Evolutionary conservation across 2,329 filamentous ascomycete genomes (phyloP).

Genomic region (Aspergillus texensis): DNA sequence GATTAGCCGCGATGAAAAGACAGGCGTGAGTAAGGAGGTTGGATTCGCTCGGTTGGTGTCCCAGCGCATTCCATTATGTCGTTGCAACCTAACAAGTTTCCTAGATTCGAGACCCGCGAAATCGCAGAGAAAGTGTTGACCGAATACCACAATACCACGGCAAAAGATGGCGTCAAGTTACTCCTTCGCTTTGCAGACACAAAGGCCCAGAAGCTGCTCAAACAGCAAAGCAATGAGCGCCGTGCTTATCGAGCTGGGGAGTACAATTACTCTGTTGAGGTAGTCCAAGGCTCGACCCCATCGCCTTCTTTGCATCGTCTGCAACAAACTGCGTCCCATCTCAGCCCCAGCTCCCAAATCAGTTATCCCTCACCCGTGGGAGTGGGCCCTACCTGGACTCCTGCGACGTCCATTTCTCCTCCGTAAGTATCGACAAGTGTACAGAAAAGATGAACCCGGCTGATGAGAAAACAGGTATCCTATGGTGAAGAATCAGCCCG

Average conservation of each 20-base stretch:
- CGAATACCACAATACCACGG: constrained; percentile 80
- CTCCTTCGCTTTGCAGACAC: constrained; percentile 98
- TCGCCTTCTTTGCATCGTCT: constrained; percentile 47
- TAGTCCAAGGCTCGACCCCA: constrained; percentile 48
- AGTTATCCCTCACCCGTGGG: constrained; percentile 49
- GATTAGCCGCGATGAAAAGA: constrained; percentile 85
- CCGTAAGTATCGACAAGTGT: constrained; percentile 40
- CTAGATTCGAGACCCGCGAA: constrained; percentile 84
- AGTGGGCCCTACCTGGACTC: constrained; percentile 47
- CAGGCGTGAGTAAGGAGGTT: constrained; percentile 90
- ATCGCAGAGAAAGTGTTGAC: constrained; percentile 87
- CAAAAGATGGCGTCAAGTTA: constrained; percentile 78
- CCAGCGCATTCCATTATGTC: constrained; percentile 6
- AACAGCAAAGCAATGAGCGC: constrained; percentile 91
- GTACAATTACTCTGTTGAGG: constrained; percentile 68
- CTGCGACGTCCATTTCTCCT: constrained; percentile 52
- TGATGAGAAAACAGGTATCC: constrained; percentile 41
- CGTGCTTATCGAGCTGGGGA: constrained; percentile 95
- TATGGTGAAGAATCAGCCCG: constrained; percentile 41
- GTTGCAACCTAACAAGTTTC: constrained; percentile 13
- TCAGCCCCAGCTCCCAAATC: constrained; percentile 46
- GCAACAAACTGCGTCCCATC: constrained; percentile 41
- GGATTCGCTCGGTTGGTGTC: constrained; percentile 82
- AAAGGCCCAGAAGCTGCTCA: constrained; percentile 92
- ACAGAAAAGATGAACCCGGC: constrained; percentile 10